Base-by-base conservation (phyloP, 208 protist species). In the Blechomonas ayalai region DNA sequence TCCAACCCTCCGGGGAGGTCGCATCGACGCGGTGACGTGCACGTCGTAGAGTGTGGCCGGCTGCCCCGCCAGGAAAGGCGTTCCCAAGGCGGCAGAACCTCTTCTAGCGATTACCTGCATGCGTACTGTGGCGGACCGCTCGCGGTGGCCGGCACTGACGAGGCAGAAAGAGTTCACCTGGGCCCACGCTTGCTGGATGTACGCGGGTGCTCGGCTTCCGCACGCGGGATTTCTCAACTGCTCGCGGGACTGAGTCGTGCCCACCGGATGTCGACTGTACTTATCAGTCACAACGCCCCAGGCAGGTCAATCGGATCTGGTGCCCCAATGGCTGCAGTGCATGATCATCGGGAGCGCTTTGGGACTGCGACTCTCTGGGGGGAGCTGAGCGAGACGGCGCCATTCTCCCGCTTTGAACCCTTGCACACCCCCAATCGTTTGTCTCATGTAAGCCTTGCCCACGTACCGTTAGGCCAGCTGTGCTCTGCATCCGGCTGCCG, bases 151-250 rank as follows among this genome's bases (percentile, higher is more conserved):
- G 22, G 33, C 0, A 12, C n/a, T n/a, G 46, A 25, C 9, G 28
- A 2, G 18, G 3, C 41, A 3, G 9, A 12, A 9, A 3, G 37
- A 8, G 41, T 82, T 23, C 73, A 59, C 13, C 64, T 90, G 12
- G 81, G 81, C 7, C 72, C 65, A 13, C 54, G 52, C 5, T 41
- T 80, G 13, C 53, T 90, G 20, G 70, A 90, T 44, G 32, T 81
- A 23, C 64, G 73, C 4, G 58, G 59, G 35, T 90, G 81, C 52
- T 62, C 68, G 6, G 62, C 65, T 0, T 77, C 70, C 0, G 49
- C 59, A 13, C 82, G 74, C 26, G 82, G 82, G 4, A 51, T 91
- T 19, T 82, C 77, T 12, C 61, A 72, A 16, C 59, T 85, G 18
- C 59, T 87, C 25, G 66, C 67, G 13, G 82, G 64, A 3, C 77